Conservation (phyloP, 2,329 filamentous ascomycete genomes). For the Nakataea oryzae region DNA sequence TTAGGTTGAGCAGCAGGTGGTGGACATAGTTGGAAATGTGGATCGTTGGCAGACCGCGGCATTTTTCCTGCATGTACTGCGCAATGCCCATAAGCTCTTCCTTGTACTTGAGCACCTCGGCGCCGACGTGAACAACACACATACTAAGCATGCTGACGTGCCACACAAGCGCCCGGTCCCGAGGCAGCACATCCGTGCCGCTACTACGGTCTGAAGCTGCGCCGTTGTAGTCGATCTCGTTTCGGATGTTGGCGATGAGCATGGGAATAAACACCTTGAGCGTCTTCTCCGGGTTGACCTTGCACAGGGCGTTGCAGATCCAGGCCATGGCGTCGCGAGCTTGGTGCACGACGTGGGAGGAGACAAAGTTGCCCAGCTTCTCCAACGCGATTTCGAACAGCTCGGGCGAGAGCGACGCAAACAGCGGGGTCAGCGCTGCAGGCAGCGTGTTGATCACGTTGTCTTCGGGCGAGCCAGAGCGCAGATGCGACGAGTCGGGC, state of each 20-base stretch:
- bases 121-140: constrained; percentile 93
- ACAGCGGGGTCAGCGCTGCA: constrained; percentile 79
- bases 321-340: constrained; percentile 97
- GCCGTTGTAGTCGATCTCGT: constrained; percentile 93
- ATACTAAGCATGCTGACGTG: constrained; percentile 95
- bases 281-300: constrained; percentile 89
- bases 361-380: constrained; percentile 85
- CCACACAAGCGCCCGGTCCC: constrained; percentile 91
- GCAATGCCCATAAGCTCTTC: constrained; percentile 85
- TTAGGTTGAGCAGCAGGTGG: constrained; percentile 87
- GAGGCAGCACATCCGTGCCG: constrained; percentile 83
- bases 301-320: constrained; percentile 93
- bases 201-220: constrained; percentile 91
- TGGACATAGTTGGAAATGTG: constrained; percentile 98
- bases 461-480: constrained; percentile 88
- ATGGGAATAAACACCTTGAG: constrained; percentile 85
- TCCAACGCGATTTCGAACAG: constrained; percentile 86
- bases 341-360: constrained; percentile 92
- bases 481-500: constrained; percentile 78
- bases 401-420: constrained; percentile 84
- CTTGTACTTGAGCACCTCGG: constrained; percentile 80
- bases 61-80: constrained; percentile 92
- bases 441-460: constrained; percentile 94
- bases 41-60: constrained; percentile 84
- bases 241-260: constrained; percentile 82